A percentile compares a stretch with the other conserved stretches of the same genome.
phyloP scores from a whole-genome alignment of 805 yeast genomes.

The Starmera quercuum region DNA sequence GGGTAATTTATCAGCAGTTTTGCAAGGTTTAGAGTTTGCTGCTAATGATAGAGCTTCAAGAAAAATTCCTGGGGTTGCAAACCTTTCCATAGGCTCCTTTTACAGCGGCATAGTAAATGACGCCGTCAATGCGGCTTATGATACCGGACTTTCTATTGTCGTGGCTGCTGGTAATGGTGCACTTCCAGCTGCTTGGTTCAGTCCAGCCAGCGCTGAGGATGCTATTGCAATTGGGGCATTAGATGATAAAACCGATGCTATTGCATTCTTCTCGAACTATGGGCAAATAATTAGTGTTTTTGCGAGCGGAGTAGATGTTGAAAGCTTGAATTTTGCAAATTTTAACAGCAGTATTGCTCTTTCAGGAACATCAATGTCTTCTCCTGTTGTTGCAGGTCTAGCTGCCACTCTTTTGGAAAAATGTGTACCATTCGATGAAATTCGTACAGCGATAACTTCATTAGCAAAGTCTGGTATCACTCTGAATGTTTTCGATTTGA shows the following conservation, averaged over 20 bases:
- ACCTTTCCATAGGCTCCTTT: conserved; percentile 73
- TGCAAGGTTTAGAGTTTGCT: conserved; percentile 59
- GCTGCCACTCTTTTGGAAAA: conserved; percentile 46
- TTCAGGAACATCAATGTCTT: conserved; percentile 79
- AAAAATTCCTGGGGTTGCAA: conserved; percentile 51
- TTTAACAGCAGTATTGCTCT: conserved; percentile 19
- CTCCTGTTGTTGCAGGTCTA: conserved; percentile 65
- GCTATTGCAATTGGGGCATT: conserved; percentile 86
- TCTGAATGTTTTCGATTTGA: conserved; percentile 24
- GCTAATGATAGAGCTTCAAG: conserved; percentile 41
- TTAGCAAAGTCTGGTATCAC: conserved; percentile 35
- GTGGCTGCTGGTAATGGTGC: conserved; percentile 86
- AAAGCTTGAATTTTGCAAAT: conserved; percentile 37
- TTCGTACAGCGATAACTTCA: conserved; percentile 33
- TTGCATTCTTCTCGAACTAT: conserved; percentile 81
- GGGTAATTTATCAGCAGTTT: conserved; percentile 55
- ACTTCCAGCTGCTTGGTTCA: conserved; percentile 63
- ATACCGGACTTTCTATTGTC: conserved; percentile 61
- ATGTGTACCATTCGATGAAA: conserved; percentile 34
- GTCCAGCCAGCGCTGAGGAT: conserved; percentile 72
- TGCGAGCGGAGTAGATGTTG: conserved; percentile 73
- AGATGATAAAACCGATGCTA: conserved; percentile 57
- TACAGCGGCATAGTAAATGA: conserved; percentile 56
- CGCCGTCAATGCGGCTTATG: conserved; percentile 68
- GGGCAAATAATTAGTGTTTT: conserved; percentile 79